phyloP scores from a whole-genome alignment of 23 red algal species.

The Gracilaria gracilis region DNA sequence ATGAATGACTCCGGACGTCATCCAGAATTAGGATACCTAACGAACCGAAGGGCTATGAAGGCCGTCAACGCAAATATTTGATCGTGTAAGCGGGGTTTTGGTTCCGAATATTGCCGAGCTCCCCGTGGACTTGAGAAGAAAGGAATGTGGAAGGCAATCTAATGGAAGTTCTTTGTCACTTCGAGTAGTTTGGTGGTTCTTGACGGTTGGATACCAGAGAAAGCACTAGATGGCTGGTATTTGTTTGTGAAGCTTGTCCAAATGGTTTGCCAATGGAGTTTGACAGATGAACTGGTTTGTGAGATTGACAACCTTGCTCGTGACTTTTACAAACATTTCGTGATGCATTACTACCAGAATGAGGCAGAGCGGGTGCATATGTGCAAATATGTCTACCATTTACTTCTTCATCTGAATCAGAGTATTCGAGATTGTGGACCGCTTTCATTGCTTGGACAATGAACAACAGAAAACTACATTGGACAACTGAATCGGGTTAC shows the following conservation, averaged over 20 bases:
- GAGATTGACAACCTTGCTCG: neutral
- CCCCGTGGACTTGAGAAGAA: neutral
- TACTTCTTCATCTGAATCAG: neutral
- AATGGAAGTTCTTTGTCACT: slow-evolving; percentile 19
- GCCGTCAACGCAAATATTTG: neutral
- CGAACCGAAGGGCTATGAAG: neutral
- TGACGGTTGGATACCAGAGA: slow-evolving; percentile 1
- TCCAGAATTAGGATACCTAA: neutral
- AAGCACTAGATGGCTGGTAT: neutral
- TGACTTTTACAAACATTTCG: slow-evolving; percentile 8
- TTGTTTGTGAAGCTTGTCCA: neutral
- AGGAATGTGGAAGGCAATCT: slow-evolving; percentile 5
- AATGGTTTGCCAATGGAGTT: neutral
- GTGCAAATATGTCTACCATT: slow-evolving; percentile 27
- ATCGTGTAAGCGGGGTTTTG: neutral
- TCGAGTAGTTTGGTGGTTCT: slow-evolving; percentile 4
- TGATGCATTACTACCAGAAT: neutral
- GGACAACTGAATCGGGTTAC: neutral
- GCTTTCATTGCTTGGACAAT: neutral
- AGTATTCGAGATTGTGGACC: neutral
- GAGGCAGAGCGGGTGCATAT: neutral
- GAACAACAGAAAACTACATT: slow-evolving; percentile 4
- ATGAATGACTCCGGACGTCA: neutral
- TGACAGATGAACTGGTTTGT: neutral
- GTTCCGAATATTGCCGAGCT: neutral